Evolutionary conservation across 495 filamentous ascomycete genomes (phyloP).

Genomic region (Hamigera avellanea): DNA sequence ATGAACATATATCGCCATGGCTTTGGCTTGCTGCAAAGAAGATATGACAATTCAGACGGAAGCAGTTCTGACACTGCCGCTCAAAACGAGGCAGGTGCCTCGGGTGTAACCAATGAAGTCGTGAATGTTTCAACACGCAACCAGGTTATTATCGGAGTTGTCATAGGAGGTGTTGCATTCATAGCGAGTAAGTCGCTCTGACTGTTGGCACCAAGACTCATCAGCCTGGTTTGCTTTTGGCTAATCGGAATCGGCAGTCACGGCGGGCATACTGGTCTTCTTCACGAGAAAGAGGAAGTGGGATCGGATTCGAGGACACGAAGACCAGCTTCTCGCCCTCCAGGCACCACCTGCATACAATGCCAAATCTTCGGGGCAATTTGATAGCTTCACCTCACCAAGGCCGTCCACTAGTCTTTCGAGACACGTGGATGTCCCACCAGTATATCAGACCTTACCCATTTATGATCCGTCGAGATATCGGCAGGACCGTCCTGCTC

Average conservation of each 20-base stretch:
- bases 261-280: conserved; percentile 13
- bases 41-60: not conserved
- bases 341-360: conserved; percentile 3
- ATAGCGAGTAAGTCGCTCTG: conserved; percentile 13
- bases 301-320: conserved; percentile 11
- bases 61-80: not conserved
- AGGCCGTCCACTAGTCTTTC: not conserved
- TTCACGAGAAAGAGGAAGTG: conserved; percentile 15
- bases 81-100: not conserved
- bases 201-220: too few species aligned
- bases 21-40: too few species aligned
- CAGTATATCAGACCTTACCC: conserved; percentile 10
- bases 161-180: conserved; percentile 14
- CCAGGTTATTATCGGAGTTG: conserved; percentile 19
- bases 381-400: not conserved
- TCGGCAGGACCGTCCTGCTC: conserved; percentile 1
- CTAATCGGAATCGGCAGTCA: conserved; percentile 8
- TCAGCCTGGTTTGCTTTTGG: not conserved
- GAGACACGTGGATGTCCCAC: not conserved
- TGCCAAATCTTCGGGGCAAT: not conserved
- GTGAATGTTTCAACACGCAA: conserved; percentile 2
- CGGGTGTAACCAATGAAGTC: not conserved
- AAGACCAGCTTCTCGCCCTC: conserved; percentile 10
- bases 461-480: conserved; percentile 24
- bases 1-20: too few species aligned